Conservation (phyloP, 139 green algal species). For the Chlorella sp. region DNA sequence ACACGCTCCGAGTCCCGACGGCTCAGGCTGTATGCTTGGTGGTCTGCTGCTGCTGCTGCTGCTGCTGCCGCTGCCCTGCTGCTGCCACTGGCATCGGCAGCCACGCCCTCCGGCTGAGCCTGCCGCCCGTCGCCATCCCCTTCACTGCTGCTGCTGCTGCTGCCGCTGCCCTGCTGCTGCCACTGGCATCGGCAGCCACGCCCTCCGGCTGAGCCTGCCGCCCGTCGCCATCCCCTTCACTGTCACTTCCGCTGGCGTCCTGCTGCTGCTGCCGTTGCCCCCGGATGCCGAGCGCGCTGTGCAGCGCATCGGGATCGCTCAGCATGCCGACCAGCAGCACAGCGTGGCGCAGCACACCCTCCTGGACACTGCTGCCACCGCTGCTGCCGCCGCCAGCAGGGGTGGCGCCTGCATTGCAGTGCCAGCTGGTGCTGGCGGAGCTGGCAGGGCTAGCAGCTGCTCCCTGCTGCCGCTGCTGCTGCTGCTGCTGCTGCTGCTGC, state of each 20-base stretch:
- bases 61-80: neutral
- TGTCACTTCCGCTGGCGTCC: neutral
- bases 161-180: neutral
- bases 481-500: neutral
- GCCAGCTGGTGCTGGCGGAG: too few species aligned
- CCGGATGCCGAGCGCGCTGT: neutral
- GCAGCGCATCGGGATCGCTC: constrained; percentile 8
- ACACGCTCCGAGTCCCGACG: neutral
- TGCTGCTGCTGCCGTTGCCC: neutral
- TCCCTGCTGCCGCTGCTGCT: neutral
- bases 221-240: too few species aligned
- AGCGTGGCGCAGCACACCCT: constrained; percentile 15
- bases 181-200: neutral
- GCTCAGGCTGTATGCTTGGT: neutral
- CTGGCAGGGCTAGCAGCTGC: neutral
- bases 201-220: too few species aligned
- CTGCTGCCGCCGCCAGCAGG: neutral
- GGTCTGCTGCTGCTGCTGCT: neutral
- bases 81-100: neutral
- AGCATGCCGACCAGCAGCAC: constrained; percentile 26
- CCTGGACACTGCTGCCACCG: neutral
- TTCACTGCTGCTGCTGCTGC: neutral
- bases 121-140: too few species aligned
- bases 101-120: too few species aligned
- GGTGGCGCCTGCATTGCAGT: neutral